A percentile compares a stretch with the other conserved stretches of the same genome.
These are phyloP conservation scores for Crotalaria pallida DNA, from an alignment of 306 rosid species.

Conservation along the genomic window DNA sequence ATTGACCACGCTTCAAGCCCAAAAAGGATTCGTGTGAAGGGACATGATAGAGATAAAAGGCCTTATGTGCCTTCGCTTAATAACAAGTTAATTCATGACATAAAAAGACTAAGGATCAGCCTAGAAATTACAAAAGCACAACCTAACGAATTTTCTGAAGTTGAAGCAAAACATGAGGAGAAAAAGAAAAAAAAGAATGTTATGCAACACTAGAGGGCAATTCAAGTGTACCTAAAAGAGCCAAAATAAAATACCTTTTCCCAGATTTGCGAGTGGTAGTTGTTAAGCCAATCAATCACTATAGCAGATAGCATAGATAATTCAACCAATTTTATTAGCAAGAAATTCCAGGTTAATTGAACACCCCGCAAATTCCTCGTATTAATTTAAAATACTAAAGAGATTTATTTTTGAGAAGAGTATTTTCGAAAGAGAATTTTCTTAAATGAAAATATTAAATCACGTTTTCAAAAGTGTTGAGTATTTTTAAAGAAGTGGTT, in stretches of 20 bases:
- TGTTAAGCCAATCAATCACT: slow-evolving; percentile 75
- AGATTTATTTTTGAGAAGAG: no score
- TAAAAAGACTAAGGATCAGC: not conserved
- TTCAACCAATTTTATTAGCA: slow-evolving; percentile 82
- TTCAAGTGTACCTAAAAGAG: not conserved
- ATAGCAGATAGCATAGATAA: slow-evolving; percentile 61
- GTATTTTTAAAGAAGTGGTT: no score
- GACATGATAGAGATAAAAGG: no score
- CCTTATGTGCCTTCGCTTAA: no score
- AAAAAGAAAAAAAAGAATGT: not conserved
- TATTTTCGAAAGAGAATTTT: no score
- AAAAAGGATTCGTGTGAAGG: no score
- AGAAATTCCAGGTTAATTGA: slow-evolving; percentile 15
- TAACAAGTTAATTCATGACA: no score
- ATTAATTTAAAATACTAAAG: no score
- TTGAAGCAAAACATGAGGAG: slow-evolving; percentile 9
- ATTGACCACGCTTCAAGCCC: no score
- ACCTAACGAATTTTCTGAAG: not conserved
- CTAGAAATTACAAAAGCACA: not conserved
- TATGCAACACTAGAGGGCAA: not conserved
- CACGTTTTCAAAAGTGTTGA: no score
- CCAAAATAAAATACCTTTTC: slow-evolving; percentile 59
- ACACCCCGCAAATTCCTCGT: no score
- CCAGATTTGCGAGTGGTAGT: slow-evolving; percentile 86
- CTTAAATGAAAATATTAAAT: no score